Conservation (phyloP, 441 rosid species). For the Adansonia grandidieri region DNA sequence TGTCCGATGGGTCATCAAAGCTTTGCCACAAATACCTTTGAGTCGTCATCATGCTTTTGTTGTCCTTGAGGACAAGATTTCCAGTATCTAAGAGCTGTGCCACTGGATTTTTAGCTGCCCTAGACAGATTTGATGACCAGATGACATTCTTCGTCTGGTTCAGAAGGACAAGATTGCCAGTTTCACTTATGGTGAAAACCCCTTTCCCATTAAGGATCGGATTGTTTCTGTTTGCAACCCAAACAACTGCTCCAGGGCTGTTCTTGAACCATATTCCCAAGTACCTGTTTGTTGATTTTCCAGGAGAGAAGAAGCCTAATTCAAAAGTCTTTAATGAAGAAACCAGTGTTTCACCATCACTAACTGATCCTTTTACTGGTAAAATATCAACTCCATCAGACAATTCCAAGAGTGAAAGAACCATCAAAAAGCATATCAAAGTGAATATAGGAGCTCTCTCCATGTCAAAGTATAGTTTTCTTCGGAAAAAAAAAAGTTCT, state of each 20-base stretch:
- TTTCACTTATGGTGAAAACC: constrained; percentile 20
- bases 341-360: constrained; percentile 20
- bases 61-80: constrained; percentile 19
- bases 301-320: constrained; percentile 45
- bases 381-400: not conserved
- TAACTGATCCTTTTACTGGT: not conserved
- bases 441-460: not conserved
- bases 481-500: not conserved
- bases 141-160: not conserved
- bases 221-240: constrained; percentile 30
- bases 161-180: constrained; percentile 28
- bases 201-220: constrained; percentile 25
- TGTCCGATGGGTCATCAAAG: constrained; percentile 12
- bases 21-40: constrained; percentile 22
- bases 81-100: constrained; percentile 18
- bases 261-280: constrained; percentile 45
- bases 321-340: constrained; percentile 31
- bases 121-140: constrained; percentile 23
- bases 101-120: not conserved
- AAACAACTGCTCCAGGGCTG: constrained; percentile 18
- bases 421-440: not conserved
- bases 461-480: not conserved
- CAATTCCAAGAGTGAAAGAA: not conserved
- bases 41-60: not conserved
- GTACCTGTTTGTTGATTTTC: constrained; percentile 30